A percentile compares a stretch with the other conserved stretches of the same genome.
Conservation (phyloP, 257 asterid species). For the Solanum tacnaense region DNA sequence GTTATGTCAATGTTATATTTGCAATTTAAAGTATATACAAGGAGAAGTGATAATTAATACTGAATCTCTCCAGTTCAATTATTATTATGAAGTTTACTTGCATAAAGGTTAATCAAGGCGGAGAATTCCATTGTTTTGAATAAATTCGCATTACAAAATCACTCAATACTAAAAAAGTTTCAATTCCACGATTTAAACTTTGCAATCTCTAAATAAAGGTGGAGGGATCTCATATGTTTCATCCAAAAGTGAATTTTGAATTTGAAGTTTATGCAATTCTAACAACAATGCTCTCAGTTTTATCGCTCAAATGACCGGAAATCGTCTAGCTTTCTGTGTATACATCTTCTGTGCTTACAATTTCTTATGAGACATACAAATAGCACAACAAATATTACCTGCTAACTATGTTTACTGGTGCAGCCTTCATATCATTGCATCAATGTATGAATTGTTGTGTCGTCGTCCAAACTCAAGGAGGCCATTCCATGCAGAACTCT, state of each 20-base stretch:
- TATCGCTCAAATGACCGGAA: neutral
- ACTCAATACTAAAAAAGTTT: neutral
- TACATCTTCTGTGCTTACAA: neutral
- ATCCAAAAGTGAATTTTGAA: neutral
- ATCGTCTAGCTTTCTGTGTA: neutral
- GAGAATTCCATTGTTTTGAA: neutral
- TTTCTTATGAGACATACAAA: neutral
- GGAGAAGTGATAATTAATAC: neutral
- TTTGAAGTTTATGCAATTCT: neutral
- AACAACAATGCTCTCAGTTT: neutral
- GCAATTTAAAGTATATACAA: no score
- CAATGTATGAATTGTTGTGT: neutral
- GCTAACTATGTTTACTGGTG: neutral
- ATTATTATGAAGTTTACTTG: neutral
- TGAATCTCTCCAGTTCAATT: no score
- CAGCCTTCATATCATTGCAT: neutral
- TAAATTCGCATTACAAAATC: neutral
- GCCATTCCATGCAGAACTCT: neutral
- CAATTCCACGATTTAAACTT: neutral
- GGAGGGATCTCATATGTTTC: neutral
- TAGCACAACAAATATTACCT: neutral
- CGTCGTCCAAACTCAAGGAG: neutral
- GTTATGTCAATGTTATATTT: no score
- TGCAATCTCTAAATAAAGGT: no score
- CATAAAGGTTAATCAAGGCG: neutral